These are phyloP conservation scores for Fusarium albosuccineum DNA, from an alignment of 2,329 filamentous ascomycete genomes.

Conservation along the genomic window DNA sequence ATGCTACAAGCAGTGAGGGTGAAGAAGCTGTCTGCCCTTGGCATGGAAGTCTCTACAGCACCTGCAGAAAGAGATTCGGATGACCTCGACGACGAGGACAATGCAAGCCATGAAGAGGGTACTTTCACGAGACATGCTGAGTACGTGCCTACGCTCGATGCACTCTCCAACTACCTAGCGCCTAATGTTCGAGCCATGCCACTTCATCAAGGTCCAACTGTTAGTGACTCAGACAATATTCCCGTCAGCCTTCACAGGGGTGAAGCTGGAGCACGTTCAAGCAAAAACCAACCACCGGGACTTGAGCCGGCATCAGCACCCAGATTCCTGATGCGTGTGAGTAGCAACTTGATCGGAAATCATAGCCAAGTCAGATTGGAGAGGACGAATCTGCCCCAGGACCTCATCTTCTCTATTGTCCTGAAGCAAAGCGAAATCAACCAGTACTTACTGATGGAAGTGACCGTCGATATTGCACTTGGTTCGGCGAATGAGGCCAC, in stretches of 20 bases:
- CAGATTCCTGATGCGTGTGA: neutral
- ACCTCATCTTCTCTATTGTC: slow-evolving; percentile 10
- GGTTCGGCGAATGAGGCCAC: fast-evolving
- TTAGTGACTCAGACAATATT: neutral
- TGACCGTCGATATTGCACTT: neutral
- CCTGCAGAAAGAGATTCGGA: fast-evolving
- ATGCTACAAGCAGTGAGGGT: neutral
- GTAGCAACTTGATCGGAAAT: neutral
- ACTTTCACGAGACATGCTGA: neutral
- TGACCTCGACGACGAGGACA: fast-evolving
- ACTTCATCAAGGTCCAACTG: neutral
- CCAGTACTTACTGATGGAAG: neutral
- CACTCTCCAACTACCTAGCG: neutral
- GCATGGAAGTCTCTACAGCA: fast-evolving
- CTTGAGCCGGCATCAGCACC: slow-evolving; percentile 1
- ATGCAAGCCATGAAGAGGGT: fast-evolving
- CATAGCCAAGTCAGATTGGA: neutral
- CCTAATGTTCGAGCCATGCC: slow-evolving; percentile 3
- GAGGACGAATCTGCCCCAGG: neutral
- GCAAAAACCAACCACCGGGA: neutral
- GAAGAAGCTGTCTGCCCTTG: neutral
- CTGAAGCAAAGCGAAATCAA: neutral
- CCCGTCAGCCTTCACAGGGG: fast-evolving
- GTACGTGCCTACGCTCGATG: neutral
- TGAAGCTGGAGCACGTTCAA: fast-evolving